A percentile compares a stretch with the other conserved stretches of the same genome.
These are phyloP conservation scores for Fusarium napiforme DNA, from an alignment of 2,329 filamentous ascomycete species.

Conservation along the genomic window DNA sequence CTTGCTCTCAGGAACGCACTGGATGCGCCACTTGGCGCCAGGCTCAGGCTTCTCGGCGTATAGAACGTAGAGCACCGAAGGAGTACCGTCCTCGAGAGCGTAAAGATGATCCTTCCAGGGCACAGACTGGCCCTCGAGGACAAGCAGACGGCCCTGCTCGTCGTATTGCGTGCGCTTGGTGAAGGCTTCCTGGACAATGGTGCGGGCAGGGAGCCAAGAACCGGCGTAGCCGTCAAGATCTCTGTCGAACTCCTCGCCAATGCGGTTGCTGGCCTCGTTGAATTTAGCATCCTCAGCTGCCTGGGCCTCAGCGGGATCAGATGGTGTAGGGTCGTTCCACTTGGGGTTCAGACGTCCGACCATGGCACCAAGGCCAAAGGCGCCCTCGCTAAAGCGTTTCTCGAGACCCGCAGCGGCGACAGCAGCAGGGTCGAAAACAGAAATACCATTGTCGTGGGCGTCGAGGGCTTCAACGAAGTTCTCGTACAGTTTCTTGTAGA, in stretches of 20 bases:
- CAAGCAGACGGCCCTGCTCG: constrained; percentile 79
- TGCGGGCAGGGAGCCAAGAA: constrained; percentile 89
- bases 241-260: constrained; percentile 87
- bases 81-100: constrained; percentile 75
- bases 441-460: constrained; percentile 96
- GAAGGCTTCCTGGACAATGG: constrained; percentile 82
- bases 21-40: constrained; percentile 90
- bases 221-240: constrained; percentile 80
- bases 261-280: constrained; percentile 78
- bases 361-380: constrained; percentile 85
- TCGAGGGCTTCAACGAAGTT: constrained; percentile 96
- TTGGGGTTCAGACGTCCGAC: constrained; percentile 83
- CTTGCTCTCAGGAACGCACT: constrained; percentile 85
- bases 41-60: constrained; percentile 85
- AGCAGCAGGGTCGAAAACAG: constrained; percentile 77
- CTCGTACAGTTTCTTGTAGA: constrained; percentile 91
- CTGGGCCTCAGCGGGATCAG: constrained; percentile 68
- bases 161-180: constrained; percentile 74
- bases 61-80: constrained; percentile 80
- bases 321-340: constrained; percentile 74
- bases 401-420: constrained; percentile 76
- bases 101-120: constrained; percentile 99
- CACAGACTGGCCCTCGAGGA: constrained; percentile 80
- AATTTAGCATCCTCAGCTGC: constrained; percentile 85
- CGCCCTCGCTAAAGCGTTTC: constrained; percentile 85